A percentile compares a stretch with the other conserved stretches of the same genome.
These are phyloP conservation scores for Fusarium dimerum DNA, from an alignment of 2,329 filamentous ascomycete genomes.

Conservation along the genomic window DNA sequence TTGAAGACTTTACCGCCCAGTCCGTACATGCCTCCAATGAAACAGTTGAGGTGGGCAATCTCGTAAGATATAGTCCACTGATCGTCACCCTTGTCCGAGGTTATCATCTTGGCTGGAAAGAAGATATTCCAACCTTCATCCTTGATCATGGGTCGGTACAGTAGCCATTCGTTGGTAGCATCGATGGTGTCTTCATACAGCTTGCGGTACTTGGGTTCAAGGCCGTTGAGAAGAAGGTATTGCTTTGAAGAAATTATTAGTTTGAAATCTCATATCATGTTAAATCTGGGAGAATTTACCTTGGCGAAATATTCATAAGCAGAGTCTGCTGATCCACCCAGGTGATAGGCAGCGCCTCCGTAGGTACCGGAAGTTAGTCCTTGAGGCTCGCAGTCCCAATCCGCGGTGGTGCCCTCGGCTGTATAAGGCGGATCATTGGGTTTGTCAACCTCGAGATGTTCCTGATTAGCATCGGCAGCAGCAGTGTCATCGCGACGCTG, in stretches of 20 bases:
- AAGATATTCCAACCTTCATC: conserved; percentile 68
- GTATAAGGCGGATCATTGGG: conserved; percentile 30
- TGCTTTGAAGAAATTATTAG: conserved; percentile 44
- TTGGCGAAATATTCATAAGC: conserved; percentile 72
- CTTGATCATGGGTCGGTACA: conserved; percentile 76
- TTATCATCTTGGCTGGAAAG: conserved; percentile 65
- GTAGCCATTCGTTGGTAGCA: conserved; percentile 69
- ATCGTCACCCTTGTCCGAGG: conserved; percentile 42
- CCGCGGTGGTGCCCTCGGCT: conserved; percentile 35
- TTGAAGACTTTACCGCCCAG: conserved; percentile 65
- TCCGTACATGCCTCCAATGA: conserved; percentile 70
- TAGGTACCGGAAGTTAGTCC: conserved; percentile 53
- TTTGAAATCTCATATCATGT: conserved; percentile 19
- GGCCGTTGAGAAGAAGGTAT: conserved; percentile 75
- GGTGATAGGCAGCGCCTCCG: conserved; percentile 52
- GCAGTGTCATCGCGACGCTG: conserved; percentile 11
- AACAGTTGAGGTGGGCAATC: conserved; percentile 65
- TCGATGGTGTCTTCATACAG: conserved; percentile 71
- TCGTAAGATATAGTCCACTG: conserved; percentile 57
- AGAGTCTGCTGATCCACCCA: conserved; percentile 70
- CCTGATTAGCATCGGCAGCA: not conserved
- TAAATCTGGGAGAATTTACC: conserved; percentile 29
- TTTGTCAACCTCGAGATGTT: conserved; percentile 2
- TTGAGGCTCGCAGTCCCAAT: conserved; percentile 58
- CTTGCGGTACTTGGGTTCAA: conserved; percentile 68